phyloP scores from a whole-genome alignment of 345 rosid species.

The Eucalyptus sideroxylon region DNA sequence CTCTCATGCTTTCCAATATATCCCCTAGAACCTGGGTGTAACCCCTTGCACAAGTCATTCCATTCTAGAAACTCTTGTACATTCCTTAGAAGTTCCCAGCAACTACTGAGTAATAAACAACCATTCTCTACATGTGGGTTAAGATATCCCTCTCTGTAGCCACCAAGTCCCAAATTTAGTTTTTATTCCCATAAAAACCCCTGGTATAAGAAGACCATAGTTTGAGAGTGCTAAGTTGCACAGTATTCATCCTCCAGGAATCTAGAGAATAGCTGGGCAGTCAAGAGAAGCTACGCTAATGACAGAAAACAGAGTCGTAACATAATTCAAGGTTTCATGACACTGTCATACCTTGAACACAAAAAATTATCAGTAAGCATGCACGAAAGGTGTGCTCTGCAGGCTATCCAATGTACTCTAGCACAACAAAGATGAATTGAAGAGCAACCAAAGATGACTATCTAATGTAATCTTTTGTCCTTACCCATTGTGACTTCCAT shows the following conservation, averaged over 20 bases:
- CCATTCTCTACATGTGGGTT: neutral
- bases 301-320: neutral
- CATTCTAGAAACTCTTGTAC: neutral
- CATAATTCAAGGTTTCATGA: neutral
- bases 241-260: neutral
- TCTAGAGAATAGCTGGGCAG: neutral
- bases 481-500: slow-evolving; percentile 82
- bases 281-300: neutral
- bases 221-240: neutral
- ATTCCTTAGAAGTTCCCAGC: neutral
- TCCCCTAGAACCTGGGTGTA: neutral
- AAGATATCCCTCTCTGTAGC: neutral
- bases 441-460: neutral
- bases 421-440: neutral
- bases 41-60: neutral
- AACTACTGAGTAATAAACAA: neutral
- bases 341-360: neutral
- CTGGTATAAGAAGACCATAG: neutral
- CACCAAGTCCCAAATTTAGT: neutral
- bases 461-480: neutral
- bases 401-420: neutral
- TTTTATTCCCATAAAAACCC: neutral
- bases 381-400: neutral
- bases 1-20: neutral
- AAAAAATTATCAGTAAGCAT: neutral